Evolutionary conservation across 2,329 filamentous ascomycete species (phyloP).

Genomic region (Calonectria pseudoturangicola): DNA sequence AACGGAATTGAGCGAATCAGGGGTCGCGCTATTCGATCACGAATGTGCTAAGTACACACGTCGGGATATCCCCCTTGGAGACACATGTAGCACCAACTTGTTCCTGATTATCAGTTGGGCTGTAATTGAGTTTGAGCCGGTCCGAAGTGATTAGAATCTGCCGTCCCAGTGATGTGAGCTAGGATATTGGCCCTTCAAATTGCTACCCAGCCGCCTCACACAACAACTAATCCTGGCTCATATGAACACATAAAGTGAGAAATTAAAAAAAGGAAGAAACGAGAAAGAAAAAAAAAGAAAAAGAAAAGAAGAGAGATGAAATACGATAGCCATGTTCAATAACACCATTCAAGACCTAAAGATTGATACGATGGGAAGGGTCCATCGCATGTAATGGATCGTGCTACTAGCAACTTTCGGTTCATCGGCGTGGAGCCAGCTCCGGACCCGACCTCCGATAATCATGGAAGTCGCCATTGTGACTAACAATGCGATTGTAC

Average conservation of each 20-base stretch:
- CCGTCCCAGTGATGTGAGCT: background rate
- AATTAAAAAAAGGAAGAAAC: too few species aligned
- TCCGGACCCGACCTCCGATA: constrained; percentile 6
- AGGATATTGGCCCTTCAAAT: background rate
- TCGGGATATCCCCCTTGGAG: constrained; percentile 29
- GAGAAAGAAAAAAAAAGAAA: background rate
- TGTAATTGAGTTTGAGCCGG: constrained; percentile 4
- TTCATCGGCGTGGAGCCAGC: constrained; percentile 44
- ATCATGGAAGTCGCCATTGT: constrained; percentile 45
- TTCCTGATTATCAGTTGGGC: constrained; percentile 38
- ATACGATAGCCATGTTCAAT: background rate
- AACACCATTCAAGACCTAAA: too few species aligned
- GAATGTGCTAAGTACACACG: constrained; percentile 45
- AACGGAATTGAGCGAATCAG: constrained; percentile 39
- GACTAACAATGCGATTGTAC: constrained; percentile 46
- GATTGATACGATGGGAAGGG: background rate
- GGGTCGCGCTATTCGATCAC: constrained; percentile 36
- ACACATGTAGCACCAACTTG: constrained; percentile 1
- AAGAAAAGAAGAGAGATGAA: background rate
- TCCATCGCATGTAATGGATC: background rate
- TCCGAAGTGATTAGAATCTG: background rate
- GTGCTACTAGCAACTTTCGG: constrained; percentile 29
- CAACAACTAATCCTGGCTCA: background rate
- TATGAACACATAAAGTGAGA: background rate
- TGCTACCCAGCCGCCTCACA: too few species aligned